Percentiles rank a stretch among this genome's conserved stretches.
Evolutionary conservation across 306 rosid species (phyloP).

Genomic region (Castanopsis chinensis): DNA sequence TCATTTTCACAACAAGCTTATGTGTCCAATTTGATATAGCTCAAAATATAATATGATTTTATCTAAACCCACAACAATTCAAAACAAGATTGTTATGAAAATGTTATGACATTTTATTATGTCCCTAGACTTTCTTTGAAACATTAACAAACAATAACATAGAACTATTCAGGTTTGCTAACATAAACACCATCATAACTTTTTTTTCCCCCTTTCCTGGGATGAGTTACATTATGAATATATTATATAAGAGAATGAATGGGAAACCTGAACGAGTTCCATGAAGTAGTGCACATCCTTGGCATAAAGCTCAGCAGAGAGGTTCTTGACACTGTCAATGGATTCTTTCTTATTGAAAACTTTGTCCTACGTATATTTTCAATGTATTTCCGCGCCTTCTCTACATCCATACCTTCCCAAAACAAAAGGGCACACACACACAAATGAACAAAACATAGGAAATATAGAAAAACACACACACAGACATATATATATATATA

Average conservation of each 20-base stretch:
- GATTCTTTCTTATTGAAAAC: constrained; percentile 46
- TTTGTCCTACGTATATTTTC: constrained; percentile 48
- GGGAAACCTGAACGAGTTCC: constrained; percentile 72
- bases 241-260: no score
- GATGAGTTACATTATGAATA: no score
- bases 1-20: no score
- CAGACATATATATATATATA: background rate
- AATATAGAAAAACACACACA: background rate
- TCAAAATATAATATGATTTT: no score
- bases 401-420: constrained; percentile 4
- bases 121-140: no score
- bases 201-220: rapidly evolving
- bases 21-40: no score
- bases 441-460: background rate
- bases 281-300: constrained; percentile 69
- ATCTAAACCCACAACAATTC: no score
- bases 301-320: constrained; percentile 64
- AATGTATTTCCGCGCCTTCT: constrained; percentile 42
- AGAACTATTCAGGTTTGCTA: no score
- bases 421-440: background rate
- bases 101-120: no score
- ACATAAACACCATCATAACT: no score
- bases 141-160: no score
- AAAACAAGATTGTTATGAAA: no score
- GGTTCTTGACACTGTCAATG: constrained; percentile 43